phyloP scores from a whole-genome alignment of 495 filamentous ascomycete species.

The Diplogelasinospora grovesii region DNA sequence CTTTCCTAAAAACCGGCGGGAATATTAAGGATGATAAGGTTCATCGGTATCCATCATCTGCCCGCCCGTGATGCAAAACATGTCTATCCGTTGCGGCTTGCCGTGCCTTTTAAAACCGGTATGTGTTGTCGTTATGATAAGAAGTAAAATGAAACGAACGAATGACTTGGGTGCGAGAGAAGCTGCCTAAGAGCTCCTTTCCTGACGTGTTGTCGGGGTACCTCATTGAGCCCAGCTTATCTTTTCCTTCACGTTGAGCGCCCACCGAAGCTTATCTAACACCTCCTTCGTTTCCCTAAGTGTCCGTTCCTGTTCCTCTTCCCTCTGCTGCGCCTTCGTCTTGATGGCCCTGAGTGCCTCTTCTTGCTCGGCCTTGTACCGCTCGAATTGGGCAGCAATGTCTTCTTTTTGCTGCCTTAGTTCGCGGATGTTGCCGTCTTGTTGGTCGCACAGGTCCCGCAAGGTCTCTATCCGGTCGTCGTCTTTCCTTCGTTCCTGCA shows the following conservation, averaged over 20 bases:
- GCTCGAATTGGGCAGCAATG: conserved; percentile 48
- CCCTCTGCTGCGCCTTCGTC: conserved; percentile 44
- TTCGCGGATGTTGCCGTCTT: conserved; percentile 57
- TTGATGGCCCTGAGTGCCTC: conserved; percentile 51
- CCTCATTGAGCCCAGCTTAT: conserved; percentile 48
- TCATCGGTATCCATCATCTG: too few species aligned
- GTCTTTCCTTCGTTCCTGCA: conserved; percentile 47
- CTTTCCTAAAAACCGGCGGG: too few species aligned
- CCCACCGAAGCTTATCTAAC: conserved; percentile 62
- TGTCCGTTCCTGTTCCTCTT: conserved; percentile 47
- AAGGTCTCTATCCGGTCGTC: conserved; percentile 51
- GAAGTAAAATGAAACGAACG: too few species aligned
- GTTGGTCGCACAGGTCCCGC: conserved; percentile 61
- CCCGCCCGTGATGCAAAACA: too few species aligned
- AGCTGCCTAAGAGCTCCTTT: too few species aligned
- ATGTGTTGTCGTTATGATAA: too few species aligned
- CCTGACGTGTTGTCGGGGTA: too few species aligned
- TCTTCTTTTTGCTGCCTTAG: conserved; percentile 54
- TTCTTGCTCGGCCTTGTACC: conserved; percentile 60
- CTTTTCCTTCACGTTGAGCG: conserved; percentile 55
- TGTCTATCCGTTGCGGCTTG: too few species aligned
- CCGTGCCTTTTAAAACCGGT: too few species aligned
- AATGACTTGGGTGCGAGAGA: too few species aligned
- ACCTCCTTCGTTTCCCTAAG: conserved; percentile 56
- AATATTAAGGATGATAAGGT: too few species aligned